phyloP scores from a whole-genome alignment of 208 protist species.

The Leptomonas seymouri region DNA sequence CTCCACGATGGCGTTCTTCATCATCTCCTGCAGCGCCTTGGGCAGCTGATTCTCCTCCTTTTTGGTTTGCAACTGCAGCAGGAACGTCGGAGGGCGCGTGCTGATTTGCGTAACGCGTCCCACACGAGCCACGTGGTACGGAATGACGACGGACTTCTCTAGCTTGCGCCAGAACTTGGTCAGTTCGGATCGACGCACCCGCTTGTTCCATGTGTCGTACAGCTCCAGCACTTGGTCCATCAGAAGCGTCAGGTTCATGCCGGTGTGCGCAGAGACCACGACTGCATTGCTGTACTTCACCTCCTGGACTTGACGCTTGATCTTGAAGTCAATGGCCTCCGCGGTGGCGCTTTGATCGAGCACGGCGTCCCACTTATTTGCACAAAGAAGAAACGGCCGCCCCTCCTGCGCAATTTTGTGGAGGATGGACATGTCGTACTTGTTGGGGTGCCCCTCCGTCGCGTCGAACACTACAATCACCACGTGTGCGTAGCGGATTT shows the following conservation, averaged over 20 bases:
- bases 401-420: constrained; percentile 88
- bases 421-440: constrained; percentile 92
- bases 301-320: constrained; percentile 90
- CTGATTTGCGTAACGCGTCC: constrained; percentile 88
- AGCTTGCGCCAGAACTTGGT: constrained; percentile 91
- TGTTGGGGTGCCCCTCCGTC: constrained; percentile 91
- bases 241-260: constrained; percentile 88
- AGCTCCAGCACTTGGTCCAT: constrained; percentile 85
- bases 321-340: constrained; percentile 93
- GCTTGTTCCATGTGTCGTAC: constrained; percentile 93
- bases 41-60: constrained; percentile 81
- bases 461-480: constrained; percentile 92
- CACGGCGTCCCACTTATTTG: constrained; percentile 94
- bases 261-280: constrained; percentile 85
- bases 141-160: constrained; percentile 91
- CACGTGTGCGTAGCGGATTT: constrained; percentile 89
- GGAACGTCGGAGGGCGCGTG: constrained; percentile 84
- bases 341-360: constrained; percentile 88
- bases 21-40: constrained; percentile 85
- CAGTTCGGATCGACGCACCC: constrained; percentile 76
- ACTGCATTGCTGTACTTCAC: constrained; percentile 92
- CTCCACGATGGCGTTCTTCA: constrained; percentile 92
- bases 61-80: constrained; percentile 90
- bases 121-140: constrained; percentile 86
- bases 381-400: constrained; percentile 85